A percentile compares a stretch with the other conserved stretches of the same genome.
phyloP scores from a whole-genome alignment of 108 stramenopile species.

The Stephanodiscus minutulus region DNA sequence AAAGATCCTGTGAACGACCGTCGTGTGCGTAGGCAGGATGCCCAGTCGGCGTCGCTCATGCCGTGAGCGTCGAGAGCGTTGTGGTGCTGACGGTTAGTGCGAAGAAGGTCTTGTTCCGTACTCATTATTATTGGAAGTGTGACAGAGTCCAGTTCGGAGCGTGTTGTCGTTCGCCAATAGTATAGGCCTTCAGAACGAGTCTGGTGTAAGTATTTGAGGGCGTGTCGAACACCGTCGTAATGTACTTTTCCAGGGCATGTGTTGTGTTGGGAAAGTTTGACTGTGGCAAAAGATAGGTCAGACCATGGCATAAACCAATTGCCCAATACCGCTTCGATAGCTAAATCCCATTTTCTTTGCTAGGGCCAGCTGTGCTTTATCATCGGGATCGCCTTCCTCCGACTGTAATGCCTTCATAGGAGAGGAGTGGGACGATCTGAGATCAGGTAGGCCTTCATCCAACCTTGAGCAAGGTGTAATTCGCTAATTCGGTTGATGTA shows the following conservation, averaged over 20 bases:
- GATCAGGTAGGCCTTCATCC: not conserved
- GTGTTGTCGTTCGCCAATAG: slow-evolving; percentile 24
- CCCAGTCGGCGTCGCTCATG: slow-evolving; percentile 40
- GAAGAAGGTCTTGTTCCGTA: not conserved
- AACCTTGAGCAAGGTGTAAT: not conserved
- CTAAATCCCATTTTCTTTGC: not conserved
- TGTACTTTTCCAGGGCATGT: not conserved
- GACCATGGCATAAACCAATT: not conserved
- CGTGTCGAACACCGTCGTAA: not conserved
- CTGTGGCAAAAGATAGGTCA: not conserved
- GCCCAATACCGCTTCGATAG: not conserved
- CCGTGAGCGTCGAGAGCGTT: not conserved
- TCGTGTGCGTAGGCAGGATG: not conserved
- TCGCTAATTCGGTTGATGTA: not conserved
- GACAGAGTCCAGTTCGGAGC: not conserved
- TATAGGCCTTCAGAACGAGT: not conserved
- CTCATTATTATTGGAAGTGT: not conserved
- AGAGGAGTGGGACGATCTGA: not conserved
- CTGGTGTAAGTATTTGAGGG: not conserved
- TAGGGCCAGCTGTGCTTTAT: not conserved
- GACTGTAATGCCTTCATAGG: not conserved
- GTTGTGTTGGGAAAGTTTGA: slow-evolving; percentile 8
- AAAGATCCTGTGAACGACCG: not conserved
- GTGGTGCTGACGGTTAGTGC: not conserved
- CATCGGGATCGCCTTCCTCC: not conserved